Evolutionary conservation across 768 basidiomycete species (phyloP).

Genomic region (Leccinum uliginosum): DNA sequence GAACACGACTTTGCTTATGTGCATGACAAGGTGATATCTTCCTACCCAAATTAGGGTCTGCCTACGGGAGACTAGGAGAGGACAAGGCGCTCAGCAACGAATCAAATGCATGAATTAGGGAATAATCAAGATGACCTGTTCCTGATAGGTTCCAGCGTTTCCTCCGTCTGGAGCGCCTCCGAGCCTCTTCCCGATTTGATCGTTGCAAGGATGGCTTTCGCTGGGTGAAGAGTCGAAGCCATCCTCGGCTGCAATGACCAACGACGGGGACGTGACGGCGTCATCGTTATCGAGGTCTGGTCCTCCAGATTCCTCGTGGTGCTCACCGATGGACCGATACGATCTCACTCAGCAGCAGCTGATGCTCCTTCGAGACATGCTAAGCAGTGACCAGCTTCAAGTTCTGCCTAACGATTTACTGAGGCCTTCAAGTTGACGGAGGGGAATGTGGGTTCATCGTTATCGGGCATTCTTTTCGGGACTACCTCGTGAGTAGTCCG

Average conservation of each 20-base stretch:
- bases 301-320: conserved; percentile 47
- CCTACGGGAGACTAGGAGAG: no score
- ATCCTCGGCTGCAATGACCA: conserved; percentile 3
- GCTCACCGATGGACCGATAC: conserved; percentile 75
- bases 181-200: conserved; percentile 37
- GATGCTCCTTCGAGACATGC: conserved; percentile 73
- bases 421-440: conserved; percentile 31
- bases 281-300: conserved; percentile 31
- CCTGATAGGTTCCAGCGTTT: conserved; percentile 23
- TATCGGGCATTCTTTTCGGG: conserved; percentile 82
- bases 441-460: conserved; percentile 51
- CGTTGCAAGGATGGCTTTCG: conserved; percentile 48
- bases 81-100: no score
- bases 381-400: conserved; percentile 48
- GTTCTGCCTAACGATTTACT: conserved; percentile 20
- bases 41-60: no score
- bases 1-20: no score
- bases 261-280: neutral
- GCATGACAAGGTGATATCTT: no score
- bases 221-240: conserved; percentile 55
- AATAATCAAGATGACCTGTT: no score
- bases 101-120: no score
- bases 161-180: conserved; percentile 24
- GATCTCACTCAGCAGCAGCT: conserved; percentile 83
- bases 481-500: conserved; percentile 56